Conservation (phyloP, 768 basidiomycete genomes). For the Leccinum uliginosum region DNA sequence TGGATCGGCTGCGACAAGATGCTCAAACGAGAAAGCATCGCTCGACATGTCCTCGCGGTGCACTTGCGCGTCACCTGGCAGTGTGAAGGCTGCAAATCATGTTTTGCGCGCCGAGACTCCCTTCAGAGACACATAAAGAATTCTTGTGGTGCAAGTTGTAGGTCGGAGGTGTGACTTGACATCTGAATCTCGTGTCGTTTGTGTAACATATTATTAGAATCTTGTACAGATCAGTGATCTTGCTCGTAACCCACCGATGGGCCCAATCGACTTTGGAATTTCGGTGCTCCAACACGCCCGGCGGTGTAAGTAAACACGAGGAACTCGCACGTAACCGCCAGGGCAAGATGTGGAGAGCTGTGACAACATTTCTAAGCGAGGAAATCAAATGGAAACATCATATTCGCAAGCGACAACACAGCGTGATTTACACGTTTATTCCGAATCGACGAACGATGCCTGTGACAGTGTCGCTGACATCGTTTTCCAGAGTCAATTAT, state of each 20-base stretch:
- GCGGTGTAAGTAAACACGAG: not conserved
- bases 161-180: not conserved
- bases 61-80: conserved; percentile 12
- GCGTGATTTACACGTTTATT: not conserved
- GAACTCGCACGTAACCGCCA: not conserved
- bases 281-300: not conserved
- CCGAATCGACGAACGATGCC: too few relatives aligned
- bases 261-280: too few relatives aligned
- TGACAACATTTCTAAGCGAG: not conserved
- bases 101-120: conserved; percentile 25
- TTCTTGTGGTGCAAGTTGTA: conserved; percentile 8
- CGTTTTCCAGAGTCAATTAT: too few relatives aligned
- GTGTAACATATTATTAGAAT: not conserved
- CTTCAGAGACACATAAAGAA: conserved; percentile 23
- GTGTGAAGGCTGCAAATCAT: conserved; percentile 19
- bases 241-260: too few relatives aligned
- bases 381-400: not conserved
- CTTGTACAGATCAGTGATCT: not conserved
- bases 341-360: not conserved
- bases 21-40: conserved; percentile 26
- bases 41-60: conserved; percentile 20
- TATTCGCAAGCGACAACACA: not conserved
- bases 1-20: conserved; percentile 20
- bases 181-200: not conserved
- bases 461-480: too few relatives aligned